A percentile compares a stretch with the other conserved stretches of the same genome.
Conservation (phyloP, 2,329 filamentous ascomycete genomes). For the Cladosporium oxysporum region DNA sequence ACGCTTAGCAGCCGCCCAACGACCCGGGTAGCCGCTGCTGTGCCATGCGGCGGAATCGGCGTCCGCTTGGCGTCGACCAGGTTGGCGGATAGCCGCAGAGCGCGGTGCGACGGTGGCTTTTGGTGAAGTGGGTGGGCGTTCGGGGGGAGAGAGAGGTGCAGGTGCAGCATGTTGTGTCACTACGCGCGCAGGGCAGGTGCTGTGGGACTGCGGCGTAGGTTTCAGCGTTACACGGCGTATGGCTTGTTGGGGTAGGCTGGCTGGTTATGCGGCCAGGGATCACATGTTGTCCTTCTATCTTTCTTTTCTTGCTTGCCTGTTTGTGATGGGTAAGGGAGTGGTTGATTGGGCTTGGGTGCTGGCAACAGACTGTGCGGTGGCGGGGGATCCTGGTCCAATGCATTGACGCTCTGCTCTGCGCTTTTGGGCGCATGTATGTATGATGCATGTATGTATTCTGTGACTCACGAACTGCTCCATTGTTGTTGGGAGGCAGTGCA, state of each 20-base stretch:
- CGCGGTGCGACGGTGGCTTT: neutral
- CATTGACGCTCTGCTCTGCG: neutral
- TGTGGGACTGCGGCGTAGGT: neutral
- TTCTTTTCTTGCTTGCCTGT: neutral
- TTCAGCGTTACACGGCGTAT: neutral
- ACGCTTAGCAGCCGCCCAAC: neutral
- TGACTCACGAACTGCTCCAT: neutral
- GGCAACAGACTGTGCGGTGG: neutral
- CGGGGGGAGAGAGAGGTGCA: neutral
- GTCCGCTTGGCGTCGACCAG: neutral
- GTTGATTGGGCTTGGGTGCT: neutral
- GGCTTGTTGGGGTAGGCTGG: neutral
- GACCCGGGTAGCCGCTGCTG: slow-evolving; percentile 3
- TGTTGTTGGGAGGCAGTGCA: neutral
- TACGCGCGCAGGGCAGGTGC: neutral
- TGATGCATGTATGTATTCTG: neutral
- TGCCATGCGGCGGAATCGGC: neutral
- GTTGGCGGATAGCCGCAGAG: neutral
- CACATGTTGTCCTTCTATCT: neutral
- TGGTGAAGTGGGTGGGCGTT: neutral
- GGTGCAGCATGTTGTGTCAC: neutral
- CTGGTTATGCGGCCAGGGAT: neutral
- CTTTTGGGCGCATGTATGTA: neutral
- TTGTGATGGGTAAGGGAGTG: neutral
- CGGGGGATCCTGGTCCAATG: neutral